phyloP scores from a whole-genome alignment of 768 basidiomycete genomes.

The Boletus rex-veris region DNA sequence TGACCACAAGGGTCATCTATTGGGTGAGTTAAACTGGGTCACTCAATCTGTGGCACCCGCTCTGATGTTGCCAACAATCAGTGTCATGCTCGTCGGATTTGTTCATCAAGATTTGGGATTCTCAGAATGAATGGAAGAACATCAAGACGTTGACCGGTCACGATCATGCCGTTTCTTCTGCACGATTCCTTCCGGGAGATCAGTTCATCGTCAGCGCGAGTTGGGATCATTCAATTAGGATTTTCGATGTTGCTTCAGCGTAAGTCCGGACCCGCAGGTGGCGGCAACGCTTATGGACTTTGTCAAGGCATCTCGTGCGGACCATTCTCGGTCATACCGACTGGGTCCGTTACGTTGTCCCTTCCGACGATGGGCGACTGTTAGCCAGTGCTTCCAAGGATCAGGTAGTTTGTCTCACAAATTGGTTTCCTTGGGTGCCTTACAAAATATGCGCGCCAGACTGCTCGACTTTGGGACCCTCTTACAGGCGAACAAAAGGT shows the following conservation, averaged over 20 bases:
- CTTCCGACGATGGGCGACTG: slow-evolving; percentile 68
- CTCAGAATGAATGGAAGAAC: slow-evolving; percentile 87
- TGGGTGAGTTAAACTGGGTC: slow-evolving; percentile 50
- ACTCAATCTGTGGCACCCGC: neutral
- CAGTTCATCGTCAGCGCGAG: slow-evolving; percentile 83
- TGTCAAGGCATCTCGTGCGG: slow-evolving; percentile 62
- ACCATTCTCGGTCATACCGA: slow-evolving; percentile 77
- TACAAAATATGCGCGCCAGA: slow-evolving; percentile 41
- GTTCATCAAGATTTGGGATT: slow-evolving; percentile 91
- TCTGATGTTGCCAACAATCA: slow-evolving; percentile 9
- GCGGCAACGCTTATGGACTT: slow-evolving; percentile 9
- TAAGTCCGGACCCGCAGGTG: slow-evolving; percentile 36
- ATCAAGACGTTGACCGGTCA: slow-evolving; percentile 84
- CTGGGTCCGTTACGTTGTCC: slow-evolving; percentile 74
- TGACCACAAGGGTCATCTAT: slow-evolving; percentile 76
- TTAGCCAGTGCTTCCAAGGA: slow-evolving; percentile 84
- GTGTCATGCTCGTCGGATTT: slow-evolving; percentile 78
- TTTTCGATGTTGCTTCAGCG: slow-evolving; percentile 88
- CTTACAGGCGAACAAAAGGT: slow-evolving; percentile 71
- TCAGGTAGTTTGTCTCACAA: slow-evolving; percentile 51
- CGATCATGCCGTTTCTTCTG: slow-evolving; percentile 87
- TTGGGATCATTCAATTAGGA: slow-evolving; percentile 78
- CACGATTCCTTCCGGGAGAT: slow-evolving; percentile 81
- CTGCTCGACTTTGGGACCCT: slow-evolving; percentile 73
- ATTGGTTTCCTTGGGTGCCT: neutral